These are phyloP conservation scores for Dioscorea cayenensis DNA, from an alignment of 116 monocot genomes.

Conservation along the genomic window DNA sequence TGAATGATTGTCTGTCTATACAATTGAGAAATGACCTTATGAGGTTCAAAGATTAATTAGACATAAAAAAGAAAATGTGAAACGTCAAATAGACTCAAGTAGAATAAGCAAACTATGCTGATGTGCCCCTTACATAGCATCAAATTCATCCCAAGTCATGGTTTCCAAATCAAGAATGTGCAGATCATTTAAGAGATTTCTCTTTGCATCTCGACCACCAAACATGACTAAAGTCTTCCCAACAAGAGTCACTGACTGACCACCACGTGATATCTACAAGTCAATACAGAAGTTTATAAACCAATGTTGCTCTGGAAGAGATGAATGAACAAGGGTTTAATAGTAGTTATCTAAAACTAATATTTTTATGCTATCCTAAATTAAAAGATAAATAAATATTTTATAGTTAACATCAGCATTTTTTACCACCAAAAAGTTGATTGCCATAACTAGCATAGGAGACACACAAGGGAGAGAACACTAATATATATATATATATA, in stretches of 20 bases:
- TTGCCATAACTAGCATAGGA: too few species aligned
- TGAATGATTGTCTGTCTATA: not conserved
- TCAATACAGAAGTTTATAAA: not conserved
- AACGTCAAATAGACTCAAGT: not conserved
- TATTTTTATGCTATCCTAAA: too few species aligned
- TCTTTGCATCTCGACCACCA: slow-evolving; percentile 97
- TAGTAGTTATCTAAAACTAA: too few species aligned
- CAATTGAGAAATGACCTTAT: not conserved
- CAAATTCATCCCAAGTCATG: slow-evolving; percentile 99
- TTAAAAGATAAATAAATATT: too few species aligned
- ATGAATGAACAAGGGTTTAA: not conserved
- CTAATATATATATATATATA: too few species aligned
- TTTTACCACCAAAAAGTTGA: too few species aligned
- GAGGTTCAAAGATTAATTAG: not conserved
- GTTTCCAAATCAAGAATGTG: slow-evolving; percentile 98
- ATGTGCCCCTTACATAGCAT: slow-evolving; percentile 69
- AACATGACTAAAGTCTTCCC: slow-evolving; percentile 90
- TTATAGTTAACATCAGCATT: too few species aligned
- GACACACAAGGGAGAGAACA: too few species aligned
- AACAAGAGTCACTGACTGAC: slow-evolving; percentile 92
- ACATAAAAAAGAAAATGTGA: not conserved
- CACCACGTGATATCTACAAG: slow-evolving; percentile 87
- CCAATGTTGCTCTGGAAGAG: not conserved
- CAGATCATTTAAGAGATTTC: slow-evolving; percentile 93
- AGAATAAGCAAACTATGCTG: not conserved